Percentiles rank a stretch among this genome's conserved stretches.
Evolutionary conservation across 345 rosid species (phyloP).

Genomic region (Camelina neglecta): DNA sequence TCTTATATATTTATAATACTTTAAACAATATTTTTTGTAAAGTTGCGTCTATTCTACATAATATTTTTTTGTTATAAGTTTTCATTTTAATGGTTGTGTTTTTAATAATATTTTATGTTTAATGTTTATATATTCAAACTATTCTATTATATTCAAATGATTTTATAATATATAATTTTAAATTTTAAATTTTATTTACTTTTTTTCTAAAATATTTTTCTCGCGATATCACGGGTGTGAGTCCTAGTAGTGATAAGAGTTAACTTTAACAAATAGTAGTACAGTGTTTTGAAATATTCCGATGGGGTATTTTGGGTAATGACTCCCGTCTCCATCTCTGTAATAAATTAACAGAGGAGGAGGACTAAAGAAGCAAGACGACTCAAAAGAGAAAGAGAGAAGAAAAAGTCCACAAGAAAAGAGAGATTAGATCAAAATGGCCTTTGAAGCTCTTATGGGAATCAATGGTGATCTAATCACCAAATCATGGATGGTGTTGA

Average conservation of each 20-base stretch:
- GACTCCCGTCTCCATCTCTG: neutral
- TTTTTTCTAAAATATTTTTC: too few relatives aligned
- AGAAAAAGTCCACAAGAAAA: neutral
- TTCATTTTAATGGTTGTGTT: too few relatives aligned
- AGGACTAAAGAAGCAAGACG: constrained; percentile 3
- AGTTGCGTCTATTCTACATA: too few relatives aligned
- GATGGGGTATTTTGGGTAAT: constrained; percentile 23
- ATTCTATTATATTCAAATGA: too few relatives aligned
- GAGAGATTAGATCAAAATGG: constrained; percentile 27
- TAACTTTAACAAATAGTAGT: neutral
- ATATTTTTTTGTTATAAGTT: too few relatives aligned
- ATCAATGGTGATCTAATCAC: constrained; percentile 49
- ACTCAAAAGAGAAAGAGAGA: constrained; percentile 1
- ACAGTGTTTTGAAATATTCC: neutral
- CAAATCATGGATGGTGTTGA: constrained; percentile 50
- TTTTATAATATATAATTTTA: too few relatives aligned
- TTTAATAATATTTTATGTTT: too few relatives aligned
- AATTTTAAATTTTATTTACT: too few relatives aligned
- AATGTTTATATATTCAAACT: too few relatives aligned
- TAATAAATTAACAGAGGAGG: constrained; percentile 2
- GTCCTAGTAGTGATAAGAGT: constrained; percentile 16
- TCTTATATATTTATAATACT: too few relatives aligned
- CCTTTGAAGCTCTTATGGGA: constrained; percentile 35
- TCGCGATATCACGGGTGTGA: too few relatives aligned
- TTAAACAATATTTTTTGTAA: too few relatives aligned